A percentile compares a stretch with the other conserved stretches of the same genome.
phyloP scores from a whole-genome alignment of 805 yeast genomes.

The Jamesozyma piceae region DNA sequence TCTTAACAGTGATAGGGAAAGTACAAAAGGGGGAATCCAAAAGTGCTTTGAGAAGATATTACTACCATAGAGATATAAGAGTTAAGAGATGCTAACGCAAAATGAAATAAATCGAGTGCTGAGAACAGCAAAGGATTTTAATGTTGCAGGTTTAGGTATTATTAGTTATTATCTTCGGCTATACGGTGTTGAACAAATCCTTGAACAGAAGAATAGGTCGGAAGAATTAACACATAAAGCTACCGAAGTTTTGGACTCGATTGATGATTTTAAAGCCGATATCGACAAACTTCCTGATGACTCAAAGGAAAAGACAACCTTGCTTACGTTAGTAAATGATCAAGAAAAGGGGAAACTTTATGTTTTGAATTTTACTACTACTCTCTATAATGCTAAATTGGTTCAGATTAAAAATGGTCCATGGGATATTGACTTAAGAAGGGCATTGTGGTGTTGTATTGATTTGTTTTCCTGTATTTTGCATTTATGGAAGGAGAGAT shows the following conservation, averaged over 20 bases:
- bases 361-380: slow-evolving; percentile 47
- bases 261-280: slow-evolving; percentile 47
- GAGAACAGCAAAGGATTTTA: slow-evolving; percentile 20
- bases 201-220: slow-evolving; percentile 48
- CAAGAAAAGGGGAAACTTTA: slow-evolving; percentile 49
- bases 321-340: slow-evolving; percentile 42
- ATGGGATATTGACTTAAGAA: slow-evolving; percentile 28
- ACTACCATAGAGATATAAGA: too few species aligned
- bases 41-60: too few species aligned
- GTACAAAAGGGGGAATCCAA: too few species aligned
- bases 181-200: slow-evolving; percentile 65
- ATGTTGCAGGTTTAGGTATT: slow-evolving; percentile 17
- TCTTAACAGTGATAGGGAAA: too few species aligned
- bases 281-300: slow-evolving; percentile 18
- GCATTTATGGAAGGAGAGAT: slow-evolving; percentile 18
- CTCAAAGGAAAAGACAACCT: slow-evolving; percentile 27
- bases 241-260: slow-evolving; percentile 51
- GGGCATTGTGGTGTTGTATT: slow-evolving; percentile 28
- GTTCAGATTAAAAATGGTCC: slow-evolving; percentile 39
- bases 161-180: slow-evolving; percentile 33
- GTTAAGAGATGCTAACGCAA: neutral
- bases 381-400: slow-evolving; percentile 44
- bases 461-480: slow-evolving; percentile 18
- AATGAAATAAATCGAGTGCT: slow-evolving; percentile 7
- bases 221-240: slow-evolving; percentile 55